Evolutionary conservation across 768 basidiomycete genomes (phyloP), one percentile per base, ranked within the genome.

Genomic region (Lactarius deliciosus): DNA sequence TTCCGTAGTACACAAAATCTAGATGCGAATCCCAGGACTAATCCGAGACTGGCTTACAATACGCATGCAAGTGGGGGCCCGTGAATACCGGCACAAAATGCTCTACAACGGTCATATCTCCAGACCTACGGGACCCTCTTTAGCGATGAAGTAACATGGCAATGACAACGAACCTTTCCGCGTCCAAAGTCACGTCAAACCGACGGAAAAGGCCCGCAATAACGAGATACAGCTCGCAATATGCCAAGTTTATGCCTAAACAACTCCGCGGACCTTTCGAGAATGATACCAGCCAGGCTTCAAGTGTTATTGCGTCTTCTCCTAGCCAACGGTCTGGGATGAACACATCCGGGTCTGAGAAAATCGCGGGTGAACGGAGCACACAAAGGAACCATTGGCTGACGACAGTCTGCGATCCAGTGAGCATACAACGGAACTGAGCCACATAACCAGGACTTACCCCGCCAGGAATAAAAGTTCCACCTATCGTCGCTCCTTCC

Each of bases 401-500:
- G 15, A 53, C 50, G 50, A 53, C 50, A 9, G 40, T 40, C 40
- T 40, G 15, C 40, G 15, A 40, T 40, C 40, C 40, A 40, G 15
- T 40, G 40, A 40, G 50, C n/a, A 53, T 10, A 22, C n/a, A 10
- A n/a, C 3, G 20, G 10, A 28, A n/a, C 3, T n/a, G 25, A 9
- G 9, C 50, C 25, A 25, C 50, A 53, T 22, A 53, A 53, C n/a
- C 50, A 28, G 9, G 25, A 53, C 50, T 53, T 22, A 53, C 50
- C 13, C 50, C 50, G 25, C 50, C 20, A 50, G 36, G 40, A 40
- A 43, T 5, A n/a, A 11, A 41, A 65, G 2, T 25, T 62, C 65
- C 66, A 64, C 5, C 40, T 40, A 40, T 40, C 40, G 40, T 40
- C 16, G 40, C 40, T 16, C 40, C 40, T 40, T 40, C 59, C 60